These are phyloP conservation scores for Metschnikowia arizonensis DNA, from an alignment of 805 yeast species.

Conservation along the genomic window DNA sequence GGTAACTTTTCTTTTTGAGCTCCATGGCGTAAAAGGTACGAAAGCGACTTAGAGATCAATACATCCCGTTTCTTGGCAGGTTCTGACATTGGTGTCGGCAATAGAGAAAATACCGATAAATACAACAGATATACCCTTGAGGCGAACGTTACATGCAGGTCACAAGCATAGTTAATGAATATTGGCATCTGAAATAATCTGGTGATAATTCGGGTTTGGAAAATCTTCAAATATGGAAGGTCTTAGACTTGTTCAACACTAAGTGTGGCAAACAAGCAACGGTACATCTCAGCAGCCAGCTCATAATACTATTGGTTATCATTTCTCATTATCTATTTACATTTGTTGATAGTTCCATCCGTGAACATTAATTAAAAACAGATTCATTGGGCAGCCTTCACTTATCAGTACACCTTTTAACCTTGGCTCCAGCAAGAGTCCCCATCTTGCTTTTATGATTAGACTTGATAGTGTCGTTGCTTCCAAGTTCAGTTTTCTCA, in stretches of 20 bases:
- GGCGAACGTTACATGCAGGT: neutral
- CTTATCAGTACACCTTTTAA: constrained; percentile 22
- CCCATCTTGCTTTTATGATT: constrained; percentile 42
- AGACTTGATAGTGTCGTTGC: constrained; percentile 72
- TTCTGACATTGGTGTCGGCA: constrained; percentile 10
- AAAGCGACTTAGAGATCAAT: constrained; percentile 65
- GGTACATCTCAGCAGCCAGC: neutral
- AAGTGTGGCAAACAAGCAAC: neutral
- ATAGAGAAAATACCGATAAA: neutral
- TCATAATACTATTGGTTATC: neutral
- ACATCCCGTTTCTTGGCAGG: constrained; percentile 36
- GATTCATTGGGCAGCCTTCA: neutral
- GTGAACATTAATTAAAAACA: neutral
- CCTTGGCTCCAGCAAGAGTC: constrained; percentile 52
- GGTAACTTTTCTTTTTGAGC: constrained; percentile 64
- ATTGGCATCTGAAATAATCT: too few species aligned
- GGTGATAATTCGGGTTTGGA: too few species aligned
- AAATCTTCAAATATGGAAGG: neutral
- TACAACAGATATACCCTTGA: too few species aligned
- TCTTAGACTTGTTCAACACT: neutral
- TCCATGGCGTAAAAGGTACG: constrained; percentile 81
- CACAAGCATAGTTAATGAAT: neutral
- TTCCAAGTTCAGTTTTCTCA: constrained; percentile 81
- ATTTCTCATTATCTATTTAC: constrained; percentile 5
- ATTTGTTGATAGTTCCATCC: neutral